A percentile compares a stretch with the other conserved stretches of the same genome.
phyloP scores from a whole-genome alignment of 768 basidiomycete genomes.

The Peribolospora kevripleyi region DNA sequence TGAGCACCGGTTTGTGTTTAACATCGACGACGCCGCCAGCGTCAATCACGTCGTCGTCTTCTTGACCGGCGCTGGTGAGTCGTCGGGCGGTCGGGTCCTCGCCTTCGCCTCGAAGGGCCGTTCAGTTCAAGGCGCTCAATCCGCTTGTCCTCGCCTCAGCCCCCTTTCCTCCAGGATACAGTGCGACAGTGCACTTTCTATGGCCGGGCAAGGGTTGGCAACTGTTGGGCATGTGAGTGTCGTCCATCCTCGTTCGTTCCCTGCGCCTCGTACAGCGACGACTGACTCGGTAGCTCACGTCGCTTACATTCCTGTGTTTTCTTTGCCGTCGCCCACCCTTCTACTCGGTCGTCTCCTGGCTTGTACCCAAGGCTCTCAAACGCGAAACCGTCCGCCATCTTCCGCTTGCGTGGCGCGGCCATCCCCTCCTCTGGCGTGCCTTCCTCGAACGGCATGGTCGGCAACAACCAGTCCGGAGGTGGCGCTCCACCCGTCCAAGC shows the following conservation, averaged over 20 bases:
- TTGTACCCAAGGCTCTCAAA: constrained; percentile 29
- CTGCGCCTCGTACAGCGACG: not conserved
- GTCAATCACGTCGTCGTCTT: constrained; percentile 76
- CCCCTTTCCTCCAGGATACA: constrained; percentile 22
- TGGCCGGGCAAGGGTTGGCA: constrained; percentile 75
- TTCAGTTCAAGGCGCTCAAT: no score
- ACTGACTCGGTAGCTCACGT: not conserved
- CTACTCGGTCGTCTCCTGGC: no score
- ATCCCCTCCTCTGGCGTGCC: constrained; percentile 33
- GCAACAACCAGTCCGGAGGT: not conserved
- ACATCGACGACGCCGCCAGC: constrained; percentile 40
- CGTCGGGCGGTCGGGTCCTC: not conserved
- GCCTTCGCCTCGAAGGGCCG: constrained; percentile 5
- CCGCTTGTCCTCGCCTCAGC: not conserved
- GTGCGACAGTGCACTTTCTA: constrained; percentile 59
- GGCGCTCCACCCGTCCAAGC: not conserved
- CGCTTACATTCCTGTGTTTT: not conserved
- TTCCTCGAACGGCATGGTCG: constrained; percentile 5
- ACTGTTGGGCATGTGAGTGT: constrained; percentile 45
- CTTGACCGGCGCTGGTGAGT: constrained; percentile 43
- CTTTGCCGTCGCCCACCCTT: not conserved
- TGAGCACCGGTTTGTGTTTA: constrained; percentile 57
- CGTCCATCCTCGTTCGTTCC: constrained; percentile 15
- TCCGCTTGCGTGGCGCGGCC: constrained; percentile 18
- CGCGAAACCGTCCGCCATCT: constrained; percentile 12